Evolutionary conservation across 768 basidiomycete species (phyloP).

Genomic region (Favolaschia claudopus): DNA sequence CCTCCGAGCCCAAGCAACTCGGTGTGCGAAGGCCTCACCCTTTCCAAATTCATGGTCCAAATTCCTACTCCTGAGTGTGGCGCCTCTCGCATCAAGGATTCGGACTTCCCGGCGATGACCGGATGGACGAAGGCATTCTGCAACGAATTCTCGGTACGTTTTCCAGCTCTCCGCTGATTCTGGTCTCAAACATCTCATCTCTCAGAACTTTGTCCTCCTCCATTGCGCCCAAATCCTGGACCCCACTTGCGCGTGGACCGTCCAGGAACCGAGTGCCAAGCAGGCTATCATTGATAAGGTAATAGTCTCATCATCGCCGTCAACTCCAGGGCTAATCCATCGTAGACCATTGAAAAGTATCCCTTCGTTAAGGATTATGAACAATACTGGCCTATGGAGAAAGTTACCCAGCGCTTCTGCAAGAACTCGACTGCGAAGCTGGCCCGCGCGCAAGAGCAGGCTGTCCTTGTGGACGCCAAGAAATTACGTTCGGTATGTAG

Average conservation of each 20-base stretch:
- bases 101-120: not conserved
- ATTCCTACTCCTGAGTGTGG: too few relatives aligned
- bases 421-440: not conserved
- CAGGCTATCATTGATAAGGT: not conserved
- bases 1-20: not conserved
- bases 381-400: not conserved
- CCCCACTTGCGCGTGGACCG: not conserved
- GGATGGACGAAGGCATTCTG: not conserved
- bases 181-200: not conserved
- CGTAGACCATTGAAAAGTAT: not conserved
- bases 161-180: not conserved
- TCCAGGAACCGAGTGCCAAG: not conserved
- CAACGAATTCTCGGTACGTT: not conserved
- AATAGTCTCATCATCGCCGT: not conserved
- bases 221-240: not conserved
- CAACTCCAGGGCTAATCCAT: not conserved
- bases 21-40: not conserved
- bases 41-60: not conserved
- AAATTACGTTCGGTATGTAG: not conserved
- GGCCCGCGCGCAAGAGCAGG: not conserved
- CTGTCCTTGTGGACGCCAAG: not conserved
- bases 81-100: not conserved
- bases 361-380: not conserved
- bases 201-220: not conserved
- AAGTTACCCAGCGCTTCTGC: not conserved